Base-by-base conservation (phyloP, 2,329 filamentous ascomycete species). In the Epichloe typhina region DNA sequence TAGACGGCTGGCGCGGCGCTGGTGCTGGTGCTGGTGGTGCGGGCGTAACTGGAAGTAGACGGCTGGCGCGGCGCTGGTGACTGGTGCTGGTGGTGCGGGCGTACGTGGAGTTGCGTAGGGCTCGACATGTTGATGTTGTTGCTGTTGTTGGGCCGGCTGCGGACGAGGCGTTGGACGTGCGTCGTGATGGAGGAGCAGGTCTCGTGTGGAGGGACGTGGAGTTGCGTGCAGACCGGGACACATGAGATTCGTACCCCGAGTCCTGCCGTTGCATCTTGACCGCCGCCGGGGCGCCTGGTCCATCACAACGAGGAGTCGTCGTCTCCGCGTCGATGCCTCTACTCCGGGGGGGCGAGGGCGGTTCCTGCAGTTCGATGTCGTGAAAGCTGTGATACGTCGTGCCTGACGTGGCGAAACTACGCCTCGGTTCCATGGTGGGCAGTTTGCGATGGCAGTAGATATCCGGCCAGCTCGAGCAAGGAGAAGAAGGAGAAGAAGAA, bases 201-300 rank as follows among this genome's bases (percentile, higher is more conserved):
- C 62, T 60, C 2, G 61, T 55, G 51, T 61, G 26, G 26, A 31
- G 61, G 41, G 64, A 67, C 33, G 60, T 62, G 2, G 72, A 73
- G 15, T 62, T 62, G 8, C 64, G 66, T 35, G 41, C 35, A 2
- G 71, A 68, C 7, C 61, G 61, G 17, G 61, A 57, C 8, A 65
- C 62, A 44, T 71, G 68, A 3, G 77, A 80, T 58, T 76, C 76
- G 57, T 81, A 80, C 36, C 77, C 77, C 0, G 77, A 80, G 59
- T 81, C 77, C 53, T 79, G 75, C 13, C 77, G 71, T 47, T 71
- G 70, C 68, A 80, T 78, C 50, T 66, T 67, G 46, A 60, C 57
- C 0, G 67, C 61, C 12, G 61, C 59, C 1, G 66, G 67, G 26
- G 26, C 26, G 26, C 9, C 26, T 31, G 26, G 26, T 31, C 26